phyloP scores from a whole-genome alignment of 768 basidiomycete species.

The Serendipita vermifera region DNA sequence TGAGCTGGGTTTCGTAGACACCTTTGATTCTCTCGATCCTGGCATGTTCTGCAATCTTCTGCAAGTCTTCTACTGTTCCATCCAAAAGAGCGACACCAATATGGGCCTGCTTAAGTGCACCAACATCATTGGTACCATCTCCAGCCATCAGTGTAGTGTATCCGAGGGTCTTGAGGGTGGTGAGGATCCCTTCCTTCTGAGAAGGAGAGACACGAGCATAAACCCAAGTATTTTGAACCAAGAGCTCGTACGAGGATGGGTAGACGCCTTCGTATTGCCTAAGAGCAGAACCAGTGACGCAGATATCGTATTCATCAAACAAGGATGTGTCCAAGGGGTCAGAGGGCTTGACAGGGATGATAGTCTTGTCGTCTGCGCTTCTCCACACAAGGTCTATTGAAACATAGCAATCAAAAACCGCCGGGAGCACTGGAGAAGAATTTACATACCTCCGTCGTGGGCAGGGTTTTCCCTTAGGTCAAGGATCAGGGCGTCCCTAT shows the following conservation, averaged over 20 bases:
- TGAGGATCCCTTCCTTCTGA: constrained; percentile 93
- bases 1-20: constrained; percentile 92
- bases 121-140: constrained; percentile 98
- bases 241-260: constrained; percentile 52
- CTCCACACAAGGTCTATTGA: constrained; percentile 74
- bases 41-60: constrained; percentile 89
- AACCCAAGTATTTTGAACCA: constrained; percentile 94
- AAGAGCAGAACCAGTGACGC: constrained; percentile 88
- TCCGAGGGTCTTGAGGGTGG: constrained; percentile 75
- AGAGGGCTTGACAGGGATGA: constrained; percentile 73
- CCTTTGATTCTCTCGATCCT: constrained; percentile 84
- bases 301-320: constrained; percentile 85
- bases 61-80: constrained; percentile 79
- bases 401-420: constrained; percentile 7
- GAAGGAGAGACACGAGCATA: constrained; percentile 94
- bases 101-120: constrained; percentile 95
- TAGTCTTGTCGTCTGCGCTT: constrained; percentile 79
- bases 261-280: constrained; percentile 59
- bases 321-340: constrained; percentile 65
- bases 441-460: constrained; percentile 48
- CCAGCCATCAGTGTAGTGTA: constrained; percentile 96
- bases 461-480: constrained; percentile 74
- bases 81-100: constrained; percentile 89
- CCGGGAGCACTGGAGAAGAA: not conserved
- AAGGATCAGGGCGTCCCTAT: constrained; percentile 85